Evolutionary conservation across 2,329 filamentous ascomycete species (phyloP).

Genomic region (Aspergillus proliferans): DNA sequence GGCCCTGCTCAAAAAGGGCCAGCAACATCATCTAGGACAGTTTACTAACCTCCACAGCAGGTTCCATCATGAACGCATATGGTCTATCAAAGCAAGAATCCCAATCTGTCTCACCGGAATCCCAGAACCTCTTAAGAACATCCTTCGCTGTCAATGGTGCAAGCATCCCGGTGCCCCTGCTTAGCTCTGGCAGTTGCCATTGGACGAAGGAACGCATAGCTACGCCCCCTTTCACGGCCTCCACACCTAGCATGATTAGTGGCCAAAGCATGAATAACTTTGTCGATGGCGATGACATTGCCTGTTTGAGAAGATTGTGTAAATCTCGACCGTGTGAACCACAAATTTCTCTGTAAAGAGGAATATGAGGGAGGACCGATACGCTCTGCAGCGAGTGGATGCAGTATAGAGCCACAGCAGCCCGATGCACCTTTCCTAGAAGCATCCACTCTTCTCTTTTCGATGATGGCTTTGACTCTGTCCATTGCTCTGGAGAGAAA

Average conservation of each 20-base stretch:
- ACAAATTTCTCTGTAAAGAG: slow-evolving; percentile 4
- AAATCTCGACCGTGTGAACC: neutral
- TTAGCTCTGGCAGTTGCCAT: slow-evolving; percentile 20
- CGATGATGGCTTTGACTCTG: slow-evolving; percentile 17
- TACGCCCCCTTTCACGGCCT: slow-evolving; percentile 17
- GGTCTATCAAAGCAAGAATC: slow-evolving; percentile 35
- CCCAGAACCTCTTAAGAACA: slow-evolving; percentile 32
- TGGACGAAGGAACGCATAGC: slow-evolving; percentile 22
- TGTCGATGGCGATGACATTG: slow-evolving; percentile 7
- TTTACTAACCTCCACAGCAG: neutral
- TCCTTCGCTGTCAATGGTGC: slow-evolving; percentile 26
- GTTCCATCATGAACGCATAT: slow-evolving; percentile 21
- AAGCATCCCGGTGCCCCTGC: slow-evolving; percentile 20
- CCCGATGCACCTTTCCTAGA: slow-evolving; percentile 24
- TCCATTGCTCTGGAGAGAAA: slow-evolving; percentile 27
- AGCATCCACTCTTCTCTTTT: slow-evolving; percentile 21
- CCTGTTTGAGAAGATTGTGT: slow-evolving; percentile 11
- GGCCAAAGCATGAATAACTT: slow-evolving; percentile 30
- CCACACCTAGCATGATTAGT: slow-evolving; percentile 31
- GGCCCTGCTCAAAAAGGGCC: too few species aligned
- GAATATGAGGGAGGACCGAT: slow-evolving; percentile 18
- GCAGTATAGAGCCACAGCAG: slow-evolving; percentile 31
- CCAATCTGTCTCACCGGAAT: slow-evolving; percentile 25
- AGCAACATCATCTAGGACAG: neutral
- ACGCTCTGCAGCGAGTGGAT: slow-evolving; percentile 32